These are phyloP conservation scores for Laburnicola sp. DNA, from an alignment of 2,329 filamentous ascomycete species.

Conservation along the genomic window DNA sequence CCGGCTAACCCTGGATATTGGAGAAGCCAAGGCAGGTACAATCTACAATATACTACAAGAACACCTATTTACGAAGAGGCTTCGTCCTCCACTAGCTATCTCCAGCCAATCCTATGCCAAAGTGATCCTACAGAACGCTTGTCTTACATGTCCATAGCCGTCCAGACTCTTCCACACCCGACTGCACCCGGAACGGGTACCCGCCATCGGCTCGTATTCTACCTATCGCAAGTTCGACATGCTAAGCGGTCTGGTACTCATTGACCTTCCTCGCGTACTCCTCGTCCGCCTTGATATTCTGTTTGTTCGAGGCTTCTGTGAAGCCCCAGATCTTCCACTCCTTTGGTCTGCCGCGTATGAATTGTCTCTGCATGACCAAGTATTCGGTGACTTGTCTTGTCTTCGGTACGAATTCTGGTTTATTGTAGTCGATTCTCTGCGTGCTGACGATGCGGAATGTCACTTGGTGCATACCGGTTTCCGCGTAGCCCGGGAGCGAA, in stretches of 20 bases:
- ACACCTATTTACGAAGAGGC: too few species aligned
- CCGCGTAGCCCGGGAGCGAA: conserved; percentile 43
- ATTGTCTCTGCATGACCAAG: conserved; percentile 61
- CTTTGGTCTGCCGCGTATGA: conserved; percentile 50
- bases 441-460: conserved; percentile 30
- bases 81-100: neutral
- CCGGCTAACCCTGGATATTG: too few species aligned
- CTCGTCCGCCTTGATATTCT: conserved; percentile 27
- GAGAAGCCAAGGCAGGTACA: too few species aligned
- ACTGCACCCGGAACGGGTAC: too few species aligned
- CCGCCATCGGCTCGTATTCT: too few species aligned
- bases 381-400: conserved; percentile 61
- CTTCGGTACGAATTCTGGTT: neutral
- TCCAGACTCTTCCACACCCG: too few species aligned
- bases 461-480: conserved; percentile 31
- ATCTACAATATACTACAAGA: too few species aligned
- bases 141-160: neutral
- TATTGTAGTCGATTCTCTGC: conserved; percentile 21
- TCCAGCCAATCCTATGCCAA: neutral
- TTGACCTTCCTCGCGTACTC: conserved; percentile 25
- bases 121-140: neutral
- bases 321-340: conserved; percentile 70
- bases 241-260: conserved; percentile 18
- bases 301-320: conserved; percentile 53
- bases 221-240: neutral